Percentiles rank a stretch among this genome's conserved stretches.
Conservation (phyloP, 768 basidiomycete genomes). For the Leccinum disarticulatum region DNA sequence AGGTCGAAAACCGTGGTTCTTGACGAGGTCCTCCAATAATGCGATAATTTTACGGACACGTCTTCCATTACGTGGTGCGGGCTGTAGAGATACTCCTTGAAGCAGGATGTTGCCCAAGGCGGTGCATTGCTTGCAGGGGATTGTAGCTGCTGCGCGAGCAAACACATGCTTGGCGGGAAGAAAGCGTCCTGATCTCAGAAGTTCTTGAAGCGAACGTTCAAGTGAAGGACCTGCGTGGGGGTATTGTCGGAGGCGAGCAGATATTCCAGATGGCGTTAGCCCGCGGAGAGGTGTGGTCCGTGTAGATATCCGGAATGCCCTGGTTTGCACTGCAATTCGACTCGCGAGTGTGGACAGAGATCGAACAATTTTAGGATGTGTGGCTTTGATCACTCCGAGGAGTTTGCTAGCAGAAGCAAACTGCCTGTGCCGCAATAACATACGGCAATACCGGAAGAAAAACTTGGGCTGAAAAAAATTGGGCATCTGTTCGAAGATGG, state of each 20-base stretch:
- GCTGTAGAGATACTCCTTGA: slow-evolving; percentile 39
- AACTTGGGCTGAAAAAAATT: slow-evolving; percentile 41
- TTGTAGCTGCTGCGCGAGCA: slow-evolving; percentile 22
- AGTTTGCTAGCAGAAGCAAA: slow-evolving; percentile 35
- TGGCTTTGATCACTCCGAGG: slow-evolving; percentile 23
- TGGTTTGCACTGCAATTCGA: slow-evolving; percentile 10
- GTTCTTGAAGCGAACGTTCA: slow-evolving; percentile 21
- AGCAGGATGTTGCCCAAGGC: slow-evolving; percentile 58
- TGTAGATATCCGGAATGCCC: slow-evolving; percentile 7
- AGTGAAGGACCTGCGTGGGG: slow-evolving; percentile 7
- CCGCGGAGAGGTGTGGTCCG: slow-evolving; percentile 5
- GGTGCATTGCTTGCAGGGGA: slow-evolving; percentile 38
- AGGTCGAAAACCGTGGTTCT: slow-evolving; percentile 49
- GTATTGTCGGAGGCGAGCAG: slow-evolving; percentile 16
- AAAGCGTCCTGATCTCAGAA: slow-evolving; percentile 37
- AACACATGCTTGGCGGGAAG: slow-evolving; percentile 47
- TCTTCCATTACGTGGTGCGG: slow-evolving; percentile 40
- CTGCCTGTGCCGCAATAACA: slow-evolving; percentile 43
- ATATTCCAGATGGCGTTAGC: slow-evolving; percentile 13
- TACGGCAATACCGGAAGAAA: slow-evolving; percentile 37
- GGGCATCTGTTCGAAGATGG: slow-evolving; percentile 35
- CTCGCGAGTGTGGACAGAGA: slow-evolving; percentile 6
- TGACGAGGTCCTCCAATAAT: slow-evolving; percentile 43
- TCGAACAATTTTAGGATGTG: slow-evolving; percentile 15
- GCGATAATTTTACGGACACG: slow-evolving; percentile 43